These are phyloP conservation scores for grape (Vitis vinifera) DNA, from an alignment of 164 flowering plant species.

Conservation along the genomic window DNA sequence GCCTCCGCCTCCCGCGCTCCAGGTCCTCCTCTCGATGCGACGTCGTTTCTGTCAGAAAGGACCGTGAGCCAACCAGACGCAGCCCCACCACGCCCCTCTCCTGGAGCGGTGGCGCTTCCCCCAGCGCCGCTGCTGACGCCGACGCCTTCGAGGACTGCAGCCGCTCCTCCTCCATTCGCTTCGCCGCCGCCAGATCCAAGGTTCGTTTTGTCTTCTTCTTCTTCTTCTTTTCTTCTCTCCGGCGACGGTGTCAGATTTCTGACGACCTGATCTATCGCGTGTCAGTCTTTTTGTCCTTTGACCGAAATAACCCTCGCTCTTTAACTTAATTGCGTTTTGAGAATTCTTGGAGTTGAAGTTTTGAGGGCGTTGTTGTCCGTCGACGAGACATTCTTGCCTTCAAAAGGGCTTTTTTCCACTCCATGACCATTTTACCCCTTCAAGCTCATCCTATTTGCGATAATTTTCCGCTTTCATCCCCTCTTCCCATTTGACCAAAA, in stretches of 20 bases:
- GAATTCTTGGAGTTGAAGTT: background rate
- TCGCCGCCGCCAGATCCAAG: constrained; percentile 49
- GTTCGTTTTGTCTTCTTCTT: constrained; percentile 18
- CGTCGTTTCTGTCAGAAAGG: constrained; percentile 15
- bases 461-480: background rate
- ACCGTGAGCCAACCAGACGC: constrained; percentile 27
- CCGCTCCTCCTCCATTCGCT: constrained; percentile 11
- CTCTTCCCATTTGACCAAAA: background rate
- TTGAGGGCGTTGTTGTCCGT: constrained; percentile 2
- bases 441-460: background rate
- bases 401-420: background rate
- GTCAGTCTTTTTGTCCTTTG: background rate
- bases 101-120: constrained; percentile 56
- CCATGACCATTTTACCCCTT: constrained; percentile 8
- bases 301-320: constrained; percentile 10
- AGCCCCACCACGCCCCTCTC: constrained; percentile 70
- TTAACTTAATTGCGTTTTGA: background rate
- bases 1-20: no score
- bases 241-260: background rate
- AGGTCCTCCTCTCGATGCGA: background rate
- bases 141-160: constrained; percentile 49
- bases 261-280: background rate
- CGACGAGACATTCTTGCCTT: constrained; percentile 21
- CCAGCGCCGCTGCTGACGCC: constrained; percentile 32
- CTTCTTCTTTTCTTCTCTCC: constrained; percentile 3